Evolutionary conservation across 345 rosid genomes (phyloP).

Genomic region (Anacardium occidentale): DNA sequence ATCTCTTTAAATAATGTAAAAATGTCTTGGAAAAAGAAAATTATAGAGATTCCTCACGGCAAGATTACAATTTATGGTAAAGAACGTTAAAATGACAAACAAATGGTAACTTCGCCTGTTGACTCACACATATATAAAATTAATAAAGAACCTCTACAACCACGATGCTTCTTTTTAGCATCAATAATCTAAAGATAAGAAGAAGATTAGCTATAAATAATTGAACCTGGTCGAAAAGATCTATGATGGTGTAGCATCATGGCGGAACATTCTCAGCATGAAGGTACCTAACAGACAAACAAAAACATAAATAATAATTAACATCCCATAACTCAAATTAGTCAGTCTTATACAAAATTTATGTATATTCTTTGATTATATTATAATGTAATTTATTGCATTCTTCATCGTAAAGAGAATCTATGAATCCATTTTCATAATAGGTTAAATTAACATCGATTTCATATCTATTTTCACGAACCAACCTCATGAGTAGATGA

Average conservation of each 20-base stretch:
- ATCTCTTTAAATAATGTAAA: not conserved
- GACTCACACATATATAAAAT: too few relatives aligned
- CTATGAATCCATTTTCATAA: not conserved
- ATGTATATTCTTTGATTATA: not conserved
- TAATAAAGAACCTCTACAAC: too few relatives aligned
- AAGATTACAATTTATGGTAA: not conserved
- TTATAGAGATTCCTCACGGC: too few relatives aligned
- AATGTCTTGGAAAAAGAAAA: too few relatives aligned
- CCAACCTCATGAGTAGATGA: slow-evolving; percentile 5
- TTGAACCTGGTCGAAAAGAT: not conserved
- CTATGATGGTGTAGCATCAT: slow-evolving; percentile 3
- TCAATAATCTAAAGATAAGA: too few relatives aligned
- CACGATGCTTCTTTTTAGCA: too few relatives aligned
- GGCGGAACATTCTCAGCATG: slow-evolving; percentile 14
- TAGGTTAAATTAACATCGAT: not conserved
- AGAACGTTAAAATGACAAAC: not conserved
- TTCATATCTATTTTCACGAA: not conserved
- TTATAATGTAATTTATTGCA: not conserved
- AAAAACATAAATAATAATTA: slow-evolving; percentile 17
- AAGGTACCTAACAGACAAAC: slow-evolving; percentile 1
- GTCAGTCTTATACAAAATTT: not conserved
- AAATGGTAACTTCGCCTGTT: not conserved
- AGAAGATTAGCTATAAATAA: not conserved
- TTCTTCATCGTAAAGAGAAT: slow-evolving; percentile 8
- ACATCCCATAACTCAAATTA: slow-evolving; percentile 16